These are phyloP conservation scores for Candida tropicalis DNA, from an alignment of 1,139 yeast genomes.

Conservation along the genomic window DNA sequence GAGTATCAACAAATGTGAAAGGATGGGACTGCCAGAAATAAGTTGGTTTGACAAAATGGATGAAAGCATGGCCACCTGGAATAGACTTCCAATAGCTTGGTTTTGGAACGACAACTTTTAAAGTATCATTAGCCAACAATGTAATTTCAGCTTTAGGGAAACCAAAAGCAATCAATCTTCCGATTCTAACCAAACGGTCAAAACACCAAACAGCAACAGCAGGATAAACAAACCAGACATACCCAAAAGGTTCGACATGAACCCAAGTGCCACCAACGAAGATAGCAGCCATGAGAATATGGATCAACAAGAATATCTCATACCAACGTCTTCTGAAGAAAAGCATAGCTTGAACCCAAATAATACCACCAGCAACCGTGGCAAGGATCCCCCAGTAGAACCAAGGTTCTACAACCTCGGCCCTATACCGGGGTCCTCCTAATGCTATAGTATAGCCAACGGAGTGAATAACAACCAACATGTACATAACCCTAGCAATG, in stretches of 20 bases:
- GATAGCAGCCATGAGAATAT: slow-evolving; percentile 42
- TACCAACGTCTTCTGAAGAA: slow-evolving; percentile 45
- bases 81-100: slow-evolving; percentile 42
- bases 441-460: slow-evolving; percentile 37
- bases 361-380: slow-evolving; percentile 35
- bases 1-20: slow-evolving; percentile 24
- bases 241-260: slow-evolving; percentile 45
- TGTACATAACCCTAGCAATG: slow-evolving; percentile 35
- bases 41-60: slow-evolving; percentile 41
- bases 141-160: slow-evolving; percentile 37
- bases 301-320: slow-evolving; percentile 43
- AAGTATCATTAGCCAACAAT: slow-evolving; percentile 39
- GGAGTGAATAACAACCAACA: slow-evolving; percentile 35
- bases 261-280: slow-evolving; percentile 46
- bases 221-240: slow-evolving; percentile 40
- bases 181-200: slow-evolving; percentile 42
- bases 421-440: background rate
- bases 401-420: slow-evolving; percentile 22
- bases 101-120: slow-evolving; percentile 42
- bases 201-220: slow-evolving; percentile 45
- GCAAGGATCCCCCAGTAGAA: slow-evolving; percentile 35
- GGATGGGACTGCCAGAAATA: slow-evolving; percentile 50
- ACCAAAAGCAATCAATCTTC: slow-evolving; percentile 38
- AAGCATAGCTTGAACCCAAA: slow-evolving; percentile 40
- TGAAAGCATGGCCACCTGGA: slow-evolving; percentile 56